These are phyloP conservation scores for Ganoderma leucocontextum DNA, from an alignment of 1,284 basidiomycete genomes.

Conservation along the genomic window DNA sequence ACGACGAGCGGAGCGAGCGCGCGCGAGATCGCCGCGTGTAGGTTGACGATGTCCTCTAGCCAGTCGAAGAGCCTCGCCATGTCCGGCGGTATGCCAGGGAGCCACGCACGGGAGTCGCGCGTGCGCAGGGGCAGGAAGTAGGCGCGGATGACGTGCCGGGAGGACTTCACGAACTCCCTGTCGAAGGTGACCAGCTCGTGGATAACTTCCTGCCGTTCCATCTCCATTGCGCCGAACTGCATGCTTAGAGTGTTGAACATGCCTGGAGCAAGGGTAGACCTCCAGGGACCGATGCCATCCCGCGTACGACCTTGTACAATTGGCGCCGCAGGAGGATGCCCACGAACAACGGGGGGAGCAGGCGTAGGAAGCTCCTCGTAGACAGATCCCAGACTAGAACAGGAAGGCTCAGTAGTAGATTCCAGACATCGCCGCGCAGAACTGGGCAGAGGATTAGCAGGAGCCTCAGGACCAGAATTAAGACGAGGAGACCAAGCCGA, in stretches of 20 bases:
- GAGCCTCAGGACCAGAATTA: slow-evolving; percentile 1
- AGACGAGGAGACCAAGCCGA: slow-evolving; percentile 2
- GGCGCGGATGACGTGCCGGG: slow-evolving; percentile 69
- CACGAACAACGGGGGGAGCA: not conserved
- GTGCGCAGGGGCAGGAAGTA: slow-evolving; percentile 82
- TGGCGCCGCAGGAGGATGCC: not conserved
- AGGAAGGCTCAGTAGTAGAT: slow-evolving; percentile 25
- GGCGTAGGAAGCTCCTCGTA: slow-evolving; percentile 33
- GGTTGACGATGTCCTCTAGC: slow-evolving; percentile 83
- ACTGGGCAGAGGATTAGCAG: not conserved
- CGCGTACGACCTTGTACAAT: slow-evolving; percentile 3
- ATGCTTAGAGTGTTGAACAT: slow-evolving; percentile 39
- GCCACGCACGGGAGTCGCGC: slow-evolving; percentile 74
- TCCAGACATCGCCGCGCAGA: slow-evolving; percentile 19
- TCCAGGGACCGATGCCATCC: slow-evolving; percentile 35
- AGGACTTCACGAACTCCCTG: slow-evolving; percentile 67
- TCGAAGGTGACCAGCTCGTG: slow-evolving; percentile 77
- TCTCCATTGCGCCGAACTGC: slow-evolving; percentile 55
- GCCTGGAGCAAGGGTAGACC: slow-evolving; percentile 36
- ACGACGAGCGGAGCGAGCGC: slow-evolving; percentile 52
- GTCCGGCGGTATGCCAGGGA: slow-evolving; percentile 76
- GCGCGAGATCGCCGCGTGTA: slow-evolving; percentile 72
- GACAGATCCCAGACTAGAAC: slow-evolving; percentile 37
- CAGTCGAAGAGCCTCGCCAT: slow-evolving; percentile 82
- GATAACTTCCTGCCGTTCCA: slow-evolving; percentile 73